Evolutionary conservation across 2,329 filamentous ascomycete genomes (phyloP), one percentile per base, ranked within the genome.

Genomic region (Atkinsonella hypoxylon): DNA sequence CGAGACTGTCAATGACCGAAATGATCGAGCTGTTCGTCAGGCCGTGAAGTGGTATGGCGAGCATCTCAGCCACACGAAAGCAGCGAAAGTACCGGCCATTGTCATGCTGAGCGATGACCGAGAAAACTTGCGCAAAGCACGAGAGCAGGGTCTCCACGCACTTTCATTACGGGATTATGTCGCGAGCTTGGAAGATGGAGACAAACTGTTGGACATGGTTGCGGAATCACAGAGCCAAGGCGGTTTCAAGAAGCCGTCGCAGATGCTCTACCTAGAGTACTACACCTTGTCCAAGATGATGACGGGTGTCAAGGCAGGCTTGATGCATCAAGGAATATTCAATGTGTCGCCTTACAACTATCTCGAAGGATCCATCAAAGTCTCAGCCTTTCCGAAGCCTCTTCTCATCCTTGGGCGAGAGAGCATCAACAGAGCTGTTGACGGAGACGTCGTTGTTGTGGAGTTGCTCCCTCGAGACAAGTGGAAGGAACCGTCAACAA

Each of bases 281-380:
- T 87, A 83, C 59, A 87, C 85, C 9, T 75, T 93, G 65, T 96
- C 91, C 5, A 94, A 85, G 67, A 86, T 97, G 80, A 89, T 90
- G 79, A 98, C 93, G 5, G 91, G 90, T 0, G 78, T 96, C 51
- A 94, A 94, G 71, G 82, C 82, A 48, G 89, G 90, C 4, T 82
- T 89, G 49, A 72, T 98, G 59, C 93, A 98, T 64, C 91, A 98
- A 68, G 93, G 93, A 7, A 83, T 87, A 22, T 98, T 96, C 72
- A 95, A 90, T 62, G 89, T 97, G 30, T 97, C 93, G 8, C 88
- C 89, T 1, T 98, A 97, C 75, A 98, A 98, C 70, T 98, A 97
- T 60, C 76, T 98, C 11, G 93, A 98, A 66, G 93, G 89, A 1
- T 89, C 89, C 1, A 86, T 97, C 55, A 85, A 91, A 59, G 89